phyloP scores from a whole-genome alignment of 495 filamentous ascomycete genomes.

The Aspergillus taichungensis region DNA sequence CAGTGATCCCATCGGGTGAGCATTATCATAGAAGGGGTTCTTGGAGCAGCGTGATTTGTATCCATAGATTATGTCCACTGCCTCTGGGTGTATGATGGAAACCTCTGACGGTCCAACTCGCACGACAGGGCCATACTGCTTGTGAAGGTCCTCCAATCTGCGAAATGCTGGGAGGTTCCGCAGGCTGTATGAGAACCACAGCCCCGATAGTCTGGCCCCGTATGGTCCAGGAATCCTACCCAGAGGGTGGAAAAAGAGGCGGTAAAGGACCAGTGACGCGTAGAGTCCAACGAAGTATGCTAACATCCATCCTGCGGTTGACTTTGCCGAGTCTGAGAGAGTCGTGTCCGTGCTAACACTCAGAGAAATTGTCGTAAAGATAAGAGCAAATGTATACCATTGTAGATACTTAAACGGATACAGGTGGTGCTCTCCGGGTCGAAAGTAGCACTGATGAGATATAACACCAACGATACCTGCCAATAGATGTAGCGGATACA shows the following conservation, averaged over 20 bases:
- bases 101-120: slow-evolving; percentile 21
- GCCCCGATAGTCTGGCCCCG: slow-evolving; percentile 11
- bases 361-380: too few species aligned
- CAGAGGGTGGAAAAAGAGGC: slow-evolving; percentile 19
- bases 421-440: too few species aligned
- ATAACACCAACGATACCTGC: too few species aligned
- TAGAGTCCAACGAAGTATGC: slow-evolving; percentile 24
- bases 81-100: slow-evolving; percentile 25
- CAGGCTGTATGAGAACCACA: slow-evolving; percentile 8
- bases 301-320: too few species aligned
- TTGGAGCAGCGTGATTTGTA: slow-evolving; percentile 24
- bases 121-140: slow-evolving; percentile 31
- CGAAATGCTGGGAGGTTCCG: slow-evolving; percentile 5
- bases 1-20: slow-evolving; percentile 21
- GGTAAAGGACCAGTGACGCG: slow-evolving; percentile 20
- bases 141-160: slow-evolving; percentile 16
- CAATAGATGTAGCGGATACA: too few species aligned
- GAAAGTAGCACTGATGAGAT: too few species aligned
- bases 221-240: slow-evolving; percentile 20
- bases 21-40: slow-evolving; percentile 27
- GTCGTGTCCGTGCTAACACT: too few species aligned
- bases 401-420: too few species aligned
- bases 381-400: too few species aligned
- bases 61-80: slow-evolving; percentile 24
- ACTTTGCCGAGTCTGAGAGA: too few species aligned